Conservation (phyloP, 2,329 filamentous ascomycete species). For the Lecanosticta acicola region DNA sequence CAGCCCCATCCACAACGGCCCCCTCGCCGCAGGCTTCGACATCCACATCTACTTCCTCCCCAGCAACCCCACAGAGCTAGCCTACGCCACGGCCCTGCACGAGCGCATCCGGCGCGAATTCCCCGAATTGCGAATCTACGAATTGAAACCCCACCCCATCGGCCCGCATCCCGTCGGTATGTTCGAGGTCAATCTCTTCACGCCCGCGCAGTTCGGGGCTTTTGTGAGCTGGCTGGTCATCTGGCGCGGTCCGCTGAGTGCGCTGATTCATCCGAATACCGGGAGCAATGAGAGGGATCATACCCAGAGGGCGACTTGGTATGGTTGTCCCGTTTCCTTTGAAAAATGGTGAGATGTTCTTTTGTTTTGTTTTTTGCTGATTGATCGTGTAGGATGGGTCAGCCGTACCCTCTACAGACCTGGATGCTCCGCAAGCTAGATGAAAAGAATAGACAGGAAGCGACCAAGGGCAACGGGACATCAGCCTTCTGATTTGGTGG, state of each 20-base stretch:
- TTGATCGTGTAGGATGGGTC: slow-evolving; percentile 49
- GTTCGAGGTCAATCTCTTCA: slow-evolving; percentile 90
- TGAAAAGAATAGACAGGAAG: slow-evolving; percentile 1
- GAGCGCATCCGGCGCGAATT: slow-evolving; percentile 76
- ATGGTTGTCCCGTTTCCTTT: slow-evolving; percentile 5
- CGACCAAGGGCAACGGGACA: slow-evolving; percentile 8
- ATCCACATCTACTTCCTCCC: slow-evolving; percentile 78
- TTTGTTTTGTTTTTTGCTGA: neutral
- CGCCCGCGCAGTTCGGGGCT: slow-evolving; percentile 77
- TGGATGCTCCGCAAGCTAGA: slow-evolving; percentile 41
- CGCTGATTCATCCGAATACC: slow-evolving; percentile 79
- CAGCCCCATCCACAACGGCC: slow-evolving; percentile 61
- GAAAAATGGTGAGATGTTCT: neutral
- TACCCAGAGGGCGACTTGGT: slow-evolving; percentile 64
- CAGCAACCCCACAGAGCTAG: slow-evolving; percentile 54
- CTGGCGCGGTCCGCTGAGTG: slow-evolving; percentile 73
- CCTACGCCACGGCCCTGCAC: slow-evolving; percentile 68
- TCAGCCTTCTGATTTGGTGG: neutral
- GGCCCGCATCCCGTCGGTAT: slow-evolving; percentile 80
- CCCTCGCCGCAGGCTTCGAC: slow-evolving; percentile 69
- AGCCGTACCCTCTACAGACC: slow-evolving; percentile 57
- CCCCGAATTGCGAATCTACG: slow-evolving; percentile 78
- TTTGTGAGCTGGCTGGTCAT: slow-evolving; percentile 82
- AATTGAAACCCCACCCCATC: slow-evolving; percentile 67
- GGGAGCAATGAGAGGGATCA: slow-evolving; percentile 57